A percentile compares a stretch with the other conserved stretches of the same genome.
Evolutionary conservation across 208 protist genomes (phyloP).

Genomic region (Trypanosoma lewisi): DNA sequence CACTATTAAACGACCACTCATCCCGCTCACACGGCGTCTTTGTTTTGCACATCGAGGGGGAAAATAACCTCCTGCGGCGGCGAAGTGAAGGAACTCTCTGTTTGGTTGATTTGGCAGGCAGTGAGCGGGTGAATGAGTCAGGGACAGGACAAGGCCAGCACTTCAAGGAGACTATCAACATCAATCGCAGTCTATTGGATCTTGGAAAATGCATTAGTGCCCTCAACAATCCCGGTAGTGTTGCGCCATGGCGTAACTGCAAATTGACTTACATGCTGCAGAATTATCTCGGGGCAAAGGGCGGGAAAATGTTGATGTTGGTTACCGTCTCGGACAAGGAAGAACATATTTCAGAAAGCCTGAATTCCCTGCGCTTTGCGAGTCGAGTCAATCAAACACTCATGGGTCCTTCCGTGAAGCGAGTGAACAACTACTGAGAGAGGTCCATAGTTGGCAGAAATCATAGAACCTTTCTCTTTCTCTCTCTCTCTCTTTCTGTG

Average conservation of each 20-base stretch:
- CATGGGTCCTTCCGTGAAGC: slow-evolving; percentile 79
- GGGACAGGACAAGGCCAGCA: slow-evolving; percentile 78
- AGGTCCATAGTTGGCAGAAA: background rate
- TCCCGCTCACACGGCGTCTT: slow-evolving; percentile 92
- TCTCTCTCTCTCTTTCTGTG: background rate
- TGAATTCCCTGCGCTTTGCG: slow-evolving; percentile 93
- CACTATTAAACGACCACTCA: slow-evolving; percentile 86
- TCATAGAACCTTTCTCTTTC: background rate
- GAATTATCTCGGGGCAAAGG: slow-evolving; percentile 84
- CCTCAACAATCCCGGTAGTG: slow-evolving; percentile 53
- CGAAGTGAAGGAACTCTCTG: slow-evolving; percentile 77
- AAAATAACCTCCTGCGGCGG: slow-evolving; percentile 63
- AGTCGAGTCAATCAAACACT: slow-evolving; percentile 84
- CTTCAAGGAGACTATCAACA: slow-evolving; percentile 91
- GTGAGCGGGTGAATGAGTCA: slow-evolving; percentile 90
- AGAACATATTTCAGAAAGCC: slow-evolving; percentile 69
- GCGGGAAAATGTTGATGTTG: slow-evolving; percentile 92
- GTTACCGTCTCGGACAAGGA: slow-evolving; percentile 86
- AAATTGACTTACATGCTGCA: slow-evolving; percentile 92
- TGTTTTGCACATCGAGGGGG: slow-evolving; percentile 68
- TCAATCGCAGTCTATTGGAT: slow-evolving; percentile 89
- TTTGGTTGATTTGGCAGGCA: slow-evolving; percentile 94
- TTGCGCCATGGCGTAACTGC: slow-evolving; percentile 90
- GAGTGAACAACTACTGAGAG: slow-evolving; percentile 55
- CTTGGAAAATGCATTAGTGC: slow-evolving; percentile 93